Base-by-base conservation (phyloP, 139 green algal genomes). In the Chlamydomonas schloesseri region DNA sequence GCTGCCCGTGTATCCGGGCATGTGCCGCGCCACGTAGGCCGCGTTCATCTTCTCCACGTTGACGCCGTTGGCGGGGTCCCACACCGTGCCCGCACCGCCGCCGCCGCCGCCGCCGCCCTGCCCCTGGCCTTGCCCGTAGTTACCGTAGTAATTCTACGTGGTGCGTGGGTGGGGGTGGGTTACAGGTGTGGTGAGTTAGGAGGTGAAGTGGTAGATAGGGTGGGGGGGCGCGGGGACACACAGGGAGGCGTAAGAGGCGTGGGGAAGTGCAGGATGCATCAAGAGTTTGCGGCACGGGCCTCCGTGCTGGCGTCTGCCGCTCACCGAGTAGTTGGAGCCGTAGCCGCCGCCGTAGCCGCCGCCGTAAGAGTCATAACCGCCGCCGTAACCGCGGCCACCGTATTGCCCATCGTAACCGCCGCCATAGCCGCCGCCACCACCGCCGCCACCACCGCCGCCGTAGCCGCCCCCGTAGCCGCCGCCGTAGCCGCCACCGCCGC, bases 41-140 rank as follows among this genome's bases (percentile, higher is more conserved):
- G 88, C 81, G 67, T 95, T 96, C 33, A 95, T 74, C 82, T 93
- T 94, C 68, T 94, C 90, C 11, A 94, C 81, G 69, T 92, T 86
- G 29, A 94, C 55, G 13, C 89, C 58, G 2, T 76, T 83, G 18
- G 91, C 73, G 0, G 91, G 92, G 69, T 94, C 93, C 58, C 87
- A 95, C 60, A 91, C 15, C 23, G 72, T 64, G 28, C n/a, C 17
- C 62, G 47, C 77, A 53, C 31, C 86, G 37, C 70, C 26, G 53
- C 33, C 81, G 65, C 26, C 20, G 31, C 67, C 64, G 37, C 37
- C 37, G 14, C 4, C 42, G 70, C 24, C 42, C 5, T n/a, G 71
- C 86, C 50, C 24, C 60, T 46, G 3, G 74, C 2, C 75, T 82
- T 21, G 75, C 89, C 42, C 62, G 73, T 82, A 3, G 87, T 58